Conservation (phyloP, 208 protist genomes). For the Balamuthia mandrillaris region DNA sequence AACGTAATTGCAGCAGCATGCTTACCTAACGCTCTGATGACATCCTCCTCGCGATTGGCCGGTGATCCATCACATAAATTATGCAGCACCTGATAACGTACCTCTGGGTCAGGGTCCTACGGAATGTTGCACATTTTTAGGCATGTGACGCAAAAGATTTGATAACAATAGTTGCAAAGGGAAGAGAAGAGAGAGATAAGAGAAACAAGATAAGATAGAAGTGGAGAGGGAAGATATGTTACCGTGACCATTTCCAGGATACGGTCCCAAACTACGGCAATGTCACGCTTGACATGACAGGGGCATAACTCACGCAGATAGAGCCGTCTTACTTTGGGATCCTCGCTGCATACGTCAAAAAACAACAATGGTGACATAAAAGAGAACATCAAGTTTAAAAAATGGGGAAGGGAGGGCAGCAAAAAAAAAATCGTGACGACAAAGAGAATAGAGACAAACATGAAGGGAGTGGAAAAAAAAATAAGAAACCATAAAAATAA, state of each 20-base stretch:
- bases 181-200: too few relatives aligned
- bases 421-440: too few relatives aligned
- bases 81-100: slow-evolving; percentile 48
- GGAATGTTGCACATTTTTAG: background rate
- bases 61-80: slow-evolving; percentile 48
- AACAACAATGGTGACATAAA: too few relatives aligned
- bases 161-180: background rate
- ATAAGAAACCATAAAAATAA: too few relatives aligned
- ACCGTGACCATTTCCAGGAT: slow-evolving; percentile 45
- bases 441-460: too few relatives aligned
- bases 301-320: slow-evolving; percentile 48
- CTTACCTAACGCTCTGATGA: slow-evolving; percentile 34
- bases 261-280: slow-evolving; percentile 30
- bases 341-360: too few relatives aligned
- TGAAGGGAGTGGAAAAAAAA: too few relatives aligned
- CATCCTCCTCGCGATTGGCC: slow-evolving; percentile 14
- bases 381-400: too few relatives aligned
- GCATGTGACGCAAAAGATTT: background rate
- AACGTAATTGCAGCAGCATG: background rate
- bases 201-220: too few relatives aligned
- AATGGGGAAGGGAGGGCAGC: too few relatives aligned
- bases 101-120: slow-evolving; percentile 19
- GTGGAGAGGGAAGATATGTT: background rate
- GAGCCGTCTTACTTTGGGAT: background rate
- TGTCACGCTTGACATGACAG: slow-evolving; percentile 48